Evolutionary conservation across 352 stramenopile genomes (phyloP).

Genomic region (Pythium brachiatum): DNA sequence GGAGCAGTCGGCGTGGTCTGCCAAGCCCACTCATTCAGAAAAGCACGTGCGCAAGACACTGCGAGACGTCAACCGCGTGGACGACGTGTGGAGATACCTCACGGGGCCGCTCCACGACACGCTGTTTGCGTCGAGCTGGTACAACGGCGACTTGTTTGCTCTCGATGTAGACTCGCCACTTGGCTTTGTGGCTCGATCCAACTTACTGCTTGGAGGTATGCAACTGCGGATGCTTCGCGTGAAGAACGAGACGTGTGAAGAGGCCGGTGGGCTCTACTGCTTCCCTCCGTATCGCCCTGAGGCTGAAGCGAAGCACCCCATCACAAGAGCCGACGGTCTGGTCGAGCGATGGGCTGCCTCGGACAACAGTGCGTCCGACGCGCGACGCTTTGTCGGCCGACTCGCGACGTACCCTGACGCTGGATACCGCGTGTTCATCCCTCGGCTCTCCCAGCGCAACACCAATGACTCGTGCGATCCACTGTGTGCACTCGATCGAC

Average conservation of each 20-base stretch:
- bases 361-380: conserved; percentile 2
- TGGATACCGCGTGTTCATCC: conserved; percentile 26
- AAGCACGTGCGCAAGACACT: conserved; percentile 23
- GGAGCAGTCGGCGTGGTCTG: conserved; percentile 10
- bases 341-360: conserved; percentile 38
- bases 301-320: conserved; percentile 23
- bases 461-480: conserved; percentile 27
- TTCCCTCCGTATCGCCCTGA: conserved; percentile 36
- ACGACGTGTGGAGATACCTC: conserved; percentile 60
- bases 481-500: conserved; percentile 35
- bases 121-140: conserved; percentile 54
- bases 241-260: conserved; percentile 20
- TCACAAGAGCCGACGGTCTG: conserved; percentile 15
- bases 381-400: conserved; percentile 26
- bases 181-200: conserved; percentile 41
- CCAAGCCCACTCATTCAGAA: neutral
- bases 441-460: conserved; percentile 7
- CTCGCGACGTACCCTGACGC: conserved; percentile 38
- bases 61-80: conserved; percentile 33
- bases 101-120: conserved; percentile 34
- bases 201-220: conserved; percentile 60
- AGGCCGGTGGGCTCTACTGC: conserved; percentile 13
- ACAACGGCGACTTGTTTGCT: conserved; percentile 52
- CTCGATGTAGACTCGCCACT: conserved; percentile 48
- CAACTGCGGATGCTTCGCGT: conserved; percentile 55